These are phyloP conservation scores for Daldinia grandis DNA, from an alignment of 495 filamentous ascomycete genomes.

Conservation along the genomic window DNA sequence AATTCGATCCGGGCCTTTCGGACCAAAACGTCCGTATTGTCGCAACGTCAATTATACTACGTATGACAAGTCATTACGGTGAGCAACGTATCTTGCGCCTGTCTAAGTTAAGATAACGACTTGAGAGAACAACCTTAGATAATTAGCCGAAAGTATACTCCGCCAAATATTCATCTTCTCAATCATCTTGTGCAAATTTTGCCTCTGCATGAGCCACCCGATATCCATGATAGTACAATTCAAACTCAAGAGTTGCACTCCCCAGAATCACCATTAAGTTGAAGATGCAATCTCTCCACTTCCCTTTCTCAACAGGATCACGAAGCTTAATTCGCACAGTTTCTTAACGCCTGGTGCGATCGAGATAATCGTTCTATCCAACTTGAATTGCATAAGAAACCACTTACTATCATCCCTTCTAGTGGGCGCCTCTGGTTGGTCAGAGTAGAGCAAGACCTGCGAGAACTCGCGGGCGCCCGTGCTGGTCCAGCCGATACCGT, in stretches of 20 bases:
- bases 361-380: background rate
- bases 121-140: too few species aligned
- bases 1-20: background rate
- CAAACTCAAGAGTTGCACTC: conserved; percentile 2
- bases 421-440: background rate
- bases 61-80: too few species aligned
- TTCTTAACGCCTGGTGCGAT: background rate
- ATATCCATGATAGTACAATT: conserved; percentile 2
- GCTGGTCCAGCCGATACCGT: background rate
- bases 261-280: background rate
- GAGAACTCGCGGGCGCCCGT: background rate
- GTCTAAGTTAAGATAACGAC: too few species aligned
- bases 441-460: conserved; percentile 1
- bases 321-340: background rate
- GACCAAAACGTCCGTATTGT: conserved; percentile 24
- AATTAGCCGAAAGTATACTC: background rate
- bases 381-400: background rate
- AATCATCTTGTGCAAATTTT: background rate
- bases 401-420: conserved; percentile 6
- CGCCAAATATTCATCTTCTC: background rate
- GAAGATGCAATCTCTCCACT: background rate
- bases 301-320: background rate
- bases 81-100: too few species aligned
- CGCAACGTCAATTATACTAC: background rate
- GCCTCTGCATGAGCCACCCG: background rate